Base-by-base conservation (phyloP, 768 basidiomycete genomes). In the Guyanaporus albipodus region DNA sequence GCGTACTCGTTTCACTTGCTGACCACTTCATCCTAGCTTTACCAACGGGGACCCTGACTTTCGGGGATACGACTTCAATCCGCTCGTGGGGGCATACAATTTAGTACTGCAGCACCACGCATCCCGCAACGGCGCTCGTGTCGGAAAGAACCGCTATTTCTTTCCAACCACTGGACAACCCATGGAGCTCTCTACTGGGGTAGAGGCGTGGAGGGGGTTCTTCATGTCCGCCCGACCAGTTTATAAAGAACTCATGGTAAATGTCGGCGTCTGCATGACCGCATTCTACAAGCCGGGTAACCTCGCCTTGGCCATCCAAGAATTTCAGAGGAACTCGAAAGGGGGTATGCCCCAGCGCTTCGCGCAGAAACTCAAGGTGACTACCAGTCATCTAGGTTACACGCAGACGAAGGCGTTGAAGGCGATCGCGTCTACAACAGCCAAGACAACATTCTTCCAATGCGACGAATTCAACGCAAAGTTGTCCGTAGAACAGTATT, bases 401-500 rank as follows among this genome's bases (percentile, higher is more conserved):
- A 76, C 64, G 54, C 60, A 59, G 41, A 73, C 68, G 48, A 85
- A 80, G 55, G 65, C 76, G 5, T 55, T 82, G 22, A 70, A 66
- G 45, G 62, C 53, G 22, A 68, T 78, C 27, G 61, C 60, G 15
- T 46, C 56, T 7, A 68, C 59, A 9, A 75, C 70, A 19, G 72
- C 86, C 0, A 67, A 59, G 11, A 64, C 71, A 17, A 66, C 80
- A 42, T 70, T 43, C 11, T 91, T 91, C 60, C 61, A 73, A 3
- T 78, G 76, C 40, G 71, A 73, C 1, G 85, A 89, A 52, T 69
- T 73, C 28, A 79, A 78, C 0, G 76, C 47, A 26, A 44, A 39
- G 33, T 68, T 86, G 10, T 75, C 79, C 0, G 81, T 91, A 3
- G 77, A 81, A 51, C 58, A 79, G 2, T 90, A 80, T 56, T 89